Base-by-base conservation (phyloP, 768 basidiomycete species). In the Suillus occidentalis region DNA sequence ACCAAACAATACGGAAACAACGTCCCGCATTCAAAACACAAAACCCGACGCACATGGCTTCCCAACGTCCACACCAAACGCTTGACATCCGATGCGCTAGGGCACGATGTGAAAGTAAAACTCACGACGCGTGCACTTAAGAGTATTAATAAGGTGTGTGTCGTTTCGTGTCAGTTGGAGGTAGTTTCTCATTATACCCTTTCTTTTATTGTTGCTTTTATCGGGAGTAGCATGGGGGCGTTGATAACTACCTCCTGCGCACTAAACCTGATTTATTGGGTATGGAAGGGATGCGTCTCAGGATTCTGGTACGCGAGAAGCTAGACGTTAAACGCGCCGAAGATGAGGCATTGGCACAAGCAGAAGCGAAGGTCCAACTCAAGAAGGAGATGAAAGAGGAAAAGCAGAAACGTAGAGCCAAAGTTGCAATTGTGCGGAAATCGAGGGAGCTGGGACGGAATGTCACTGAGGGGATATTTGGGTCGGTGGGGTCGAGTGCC, bases 11-110 rank as follows among this genome's bases (percentile, higher is more conserved):
- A 87, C 68, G 94, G 94, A 31, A 95, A 95, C 82, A 95, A 89
- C 72, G 92, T 95, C 57, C 93, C 94, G 0, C 90, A 93, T 76
- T 95, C 94, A 28, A 89, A 89, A 73, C 85, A 90, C 74, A 95
- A 95, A 80, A 95, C 95, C 31, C 88, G 91, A 59, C 83, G 94
- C 47, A 85, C 89, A 52, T 96, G 94, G 94, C 81, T 94, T 13
- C 94, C 94, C 42, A 96, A 96, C 76, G 83, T 94, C 28, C 93
- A 95, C 69, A 79, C 80, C 60, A 94, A 95, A 76, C 85, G 87
- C 2, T 70, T 95, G 53, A 84, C 79, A 67, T 94, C 91, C 14
- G 88, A 90, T 16, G 77, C 85, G 9, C 76, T 94, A 42, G 85
- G 83, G 37, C 75, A 82, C 60, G 79, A 79, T 52, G 71, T 96